phyloP scores from a whole-genome alignment of 129 eudicot species.

The Flaveria linearis region DNA sequence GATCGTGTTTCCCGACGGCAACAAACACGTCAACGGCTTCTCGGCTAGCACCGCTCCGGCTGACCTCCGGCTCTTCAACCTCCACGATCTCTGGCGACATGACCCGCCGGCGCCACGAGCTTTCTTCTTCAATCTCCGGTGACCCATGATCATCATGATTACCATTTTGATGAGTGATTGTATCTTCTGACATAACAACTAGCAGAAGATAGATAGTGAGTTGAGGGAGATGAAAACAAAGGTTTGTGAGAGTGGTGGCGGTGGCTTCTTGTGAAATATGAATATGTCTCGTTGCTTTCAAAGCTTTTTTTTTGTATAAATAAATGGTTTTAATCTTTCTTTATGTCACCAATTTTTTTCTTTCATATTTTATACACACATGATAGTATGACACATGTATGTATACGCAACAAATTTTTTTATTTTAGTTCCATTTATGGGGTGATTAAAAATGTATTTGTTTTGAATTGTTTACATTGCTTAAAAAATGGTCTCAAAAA shows the following conservation, averaged over 20 bases:
- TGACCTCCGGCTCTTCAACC: slow-evolving; percentile 47
- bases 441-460: background rate
- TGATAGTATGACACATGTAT: background rate
- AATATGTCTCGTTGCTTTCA: slow-evolving; percentile 58
- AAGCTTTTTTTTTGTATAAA: slow-evolving; percentile 26
- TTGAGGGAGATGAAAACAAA: slow-evolving; percentile 44
- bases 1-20: slow-evolving; percentile 80
- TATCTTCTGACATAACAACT: slow-evolving; percentile 36
- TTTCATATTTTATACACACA: background rate
- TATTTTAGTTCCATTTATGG: background rate
- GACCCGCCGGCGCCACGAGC: slow-evolving; percentile 32
- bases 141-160: background rate
- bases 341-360: background rate
- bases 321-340: slow-evolving; percentile 11
- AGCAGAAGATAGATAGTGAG: background rate
- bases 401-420: background rate
- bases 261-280: slow-evolving; percentile 38
- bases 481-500: background rate
- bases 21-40: slow-evolving; percentile 56
- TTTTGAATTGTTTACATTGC: background rate
- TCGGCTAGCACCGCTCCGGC: slow-evolving; percentile 31
- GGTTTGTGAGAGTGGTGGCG: slow-evolving; percentile 40
- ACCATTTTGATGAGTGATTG: background rate
- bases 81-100: slow-evolving; percentile 80
- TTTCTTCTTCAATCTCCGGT: slow-evolving; percentile 37